These are phyloP conservation scores for Acanthamoeba rhysodes DNA, from an alignment of 208 protist genomes.

Conservation along the genomic window DNA sequence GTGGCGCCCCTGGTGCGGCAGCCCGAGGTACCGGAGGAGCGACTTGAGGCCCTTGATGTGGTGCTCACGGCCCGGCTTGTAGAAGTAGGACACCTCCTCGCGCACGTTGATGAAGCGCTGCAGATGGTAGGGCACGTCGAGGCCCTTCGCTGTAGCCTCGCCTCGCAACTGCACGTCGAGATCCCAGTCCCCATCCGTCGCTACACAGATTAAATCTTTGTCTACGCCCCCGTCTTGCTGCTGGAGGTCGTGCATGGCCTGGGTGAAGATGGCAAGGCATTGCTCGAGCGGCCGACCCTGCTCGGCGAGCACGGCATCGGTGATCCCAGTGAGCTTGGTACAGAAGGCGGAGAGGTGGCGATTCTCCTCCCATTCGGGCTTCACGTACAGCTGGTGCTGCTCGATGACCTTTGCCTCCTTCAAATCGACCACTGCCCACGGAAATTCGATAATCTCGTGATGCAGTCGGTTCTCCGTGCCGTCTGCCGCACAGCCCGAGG, in stretches of 20 bases:
- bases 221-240: not conserved
- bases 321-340: constrained; percentile 77
- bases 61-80: constrained; percentile 54
- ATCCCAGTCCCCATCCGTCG: constrained; percentile 52
- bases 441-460: constrained; percentile 82
- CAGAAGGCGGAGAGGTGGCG: constrained; percentile 71
- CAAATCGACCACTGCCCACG: constrained; percentile 61
- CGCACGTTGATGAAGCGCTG: constrained; percentile 46
- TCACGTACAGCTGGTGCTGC: constrained; percentile 56
- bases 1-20: constrained; percentile 22
- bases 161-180: constrained; percentile 1
- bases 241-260: constrained; percentile 23
- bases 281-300: not conserved
- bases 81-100: not conserved
- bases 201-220: constrained; percentile 34
- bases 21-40: constrained; percentile 46
- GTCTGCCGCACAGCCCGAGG: not conserved
- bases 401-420: not conserved
- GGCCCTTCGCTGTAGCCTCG: constrained; percentile 1
- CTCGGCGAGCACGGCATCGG: constrained; percentile 22
- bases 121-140: not conserved
- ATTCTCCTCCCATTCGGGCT: constrained; percentile 49
- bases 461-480: not conserved
- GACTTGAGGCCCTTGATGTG: constrained; percentile 24
- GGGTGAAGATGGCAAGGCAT: constrained; percentile 2